Percentiles rank a stretch among this genome's conserved stretches.
Evolutionary conservation across 148 eudicot genomes (phyloP).

Genomic region (Salicornia ramosissima): DNA sequence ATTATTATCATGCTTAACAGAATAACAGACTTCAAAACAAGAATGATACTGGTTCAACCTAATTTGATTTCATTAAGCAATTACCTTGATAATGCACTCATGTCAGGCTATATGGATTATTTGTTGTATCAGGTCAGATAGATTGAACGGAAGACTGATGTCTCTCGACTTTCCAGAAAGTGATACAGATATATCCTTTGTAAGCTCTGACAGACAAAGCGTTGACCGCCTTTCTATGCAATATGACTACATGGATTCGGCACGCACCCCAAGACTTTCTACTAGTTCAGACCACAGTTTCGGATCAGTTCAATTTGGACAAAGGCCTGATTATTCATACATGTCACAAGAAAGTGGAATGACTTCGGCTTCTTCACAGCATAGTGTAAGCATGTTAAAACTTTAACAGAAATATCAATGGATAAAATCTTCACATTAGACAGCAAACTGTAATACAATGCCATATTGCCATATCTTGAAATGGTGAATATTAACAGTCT

Average conservation of each 20-base stretch:
- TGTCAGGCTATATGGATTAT: conserved; percentile 14
- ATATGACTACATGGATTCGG: conserved; percentile 42
- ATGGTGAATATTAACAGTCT: neutral
- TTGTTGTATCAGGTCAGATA: conserved; percentile 45
- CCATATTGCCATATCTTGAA: neutral
- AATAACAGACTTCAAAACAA: neutral
- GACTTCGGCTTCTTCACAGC: conserved; percentile 43
- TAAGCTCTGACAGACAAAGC: conserved; percentile 68
- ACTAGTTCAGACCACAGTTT: conserved; percentile 58
- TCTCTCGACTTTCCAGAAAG: conserved; percentile 47
- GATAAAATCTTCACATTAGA: neutral
- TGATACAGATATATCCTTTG: conserved; percentile 72
- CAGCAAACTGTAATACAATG: neutral
- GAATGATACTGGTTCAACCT: neutral
- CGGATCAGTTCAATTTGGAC: conserved; percentile 40
- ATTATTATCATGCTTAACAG: too few relatives aligned
- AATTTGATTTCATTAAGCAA: neutral
- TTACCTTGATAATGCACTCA: conserved; percentile 25
- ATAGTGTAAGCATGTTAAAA: conserved; percentile 30
- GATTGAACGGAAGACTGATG: conserved; percentile 28
- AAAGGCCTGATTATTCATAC: conserved; percentile 46
- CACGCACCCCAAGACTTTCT: conserved; percentile 48
- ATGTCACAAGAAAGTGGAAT: conserved; percentile 53
- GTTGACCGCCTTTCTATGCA: conserved; percentile 46
- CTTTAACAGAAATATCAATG: neutral